Evolutionary conservation across 345 rosid genomes (phyloP), one percentile per base, ranked within the genome.

Genomic region (Bretschneidera sinensis): DNA sequence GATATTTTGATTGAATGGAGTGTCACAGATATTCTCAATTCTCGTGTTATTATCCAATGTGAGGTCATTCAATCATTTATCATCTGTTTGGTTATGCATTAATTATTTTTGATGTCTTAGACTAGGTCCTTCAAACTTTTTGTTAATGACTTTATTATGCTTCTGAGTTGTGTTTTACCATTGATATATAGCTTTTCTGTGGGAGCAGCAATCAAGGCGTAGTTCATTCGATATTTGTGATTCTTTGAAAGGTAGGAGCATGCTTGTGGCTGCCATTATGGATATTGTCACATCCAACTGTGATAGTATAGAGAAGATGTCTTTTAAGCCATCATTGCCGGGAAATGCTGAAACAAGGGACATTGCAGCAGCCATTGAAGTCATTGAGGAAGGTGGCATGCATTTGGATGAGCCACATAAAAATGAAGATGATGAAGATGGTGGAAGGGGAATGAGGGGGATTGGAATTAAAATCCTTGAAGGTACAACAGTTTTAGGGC

Each of bases 231-330:
- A 85, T 83, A 69, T 82, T 77, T 88, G 86, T 79, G 92, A 90
- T 86, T 88, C 97, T 83, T 84, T 90, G 87, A 94, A 94, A 94
- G 97, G 97, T 75, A 90, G 99, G 90, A 90, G 99, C 85, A 90
- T 90, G 99, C 99, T 94, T 56, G 96, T 94, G 62, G 96, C 96
- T 69, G 95, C 99, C 70, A 86, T 90, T 43, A 90, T 94, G 99
- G 99, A 94, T 67, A 83, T 90, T 50, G 97, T 94, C 59, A 94
- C 97, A 18, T 86, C 99, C 67, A 83, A 83, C 74, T 86, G 87
- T 24, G 87, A 85, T 55, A 72, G 71, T 51, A 31, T 80, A 70
- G 97, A 81, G 52, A 85, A 79, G 63, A 61, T 64, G 24, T 76
- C 81, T 52, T 78, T 80, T 76, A 80, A 74, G 77, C 81, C 95